A percentile compares a stretch with the other conserved stretches of the same genome.
These are phyloP conservation scores for Boletus barrowsii DNA, from an alignment of 768 basidiomycete species.

Conservation along the genomic window DNA sequence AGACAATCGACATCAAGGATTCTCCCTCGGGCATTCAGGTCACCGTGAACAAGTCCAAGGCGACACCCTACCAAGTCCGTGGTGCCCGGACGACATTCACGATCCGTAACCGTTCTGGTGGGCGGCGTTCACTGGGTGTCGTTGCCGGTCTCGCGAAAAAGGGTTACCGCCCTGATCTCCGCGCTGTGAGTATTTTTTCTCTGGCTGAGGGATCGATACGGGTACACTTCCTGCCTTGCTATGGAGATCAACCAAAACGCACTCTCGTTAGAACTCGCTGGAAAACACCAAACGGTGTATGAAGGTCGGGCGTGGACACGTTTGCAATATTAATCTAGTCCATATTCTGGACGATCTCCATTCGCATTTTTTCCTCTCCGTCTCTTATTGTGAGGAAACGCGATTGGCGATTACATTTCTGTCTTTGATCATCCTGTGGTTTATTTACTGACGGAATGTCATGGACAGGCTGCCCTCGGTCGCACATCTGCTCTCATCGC, in stretches of 20 bases:
- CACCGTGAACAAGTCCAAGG: slow-evolving; percentile 62
- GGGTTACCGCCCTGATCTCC: slow-evolving; percentile 77
- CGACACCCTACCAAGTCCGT: slow-evolving; percentile 49
- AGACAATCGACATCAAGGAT: slow-evolving; percentile 68
- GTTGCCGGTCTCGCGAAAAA: slow-evolving; percentile 57
- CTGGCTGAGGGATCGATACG: too few relatives aligned
- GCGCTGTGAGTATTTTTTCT: slow-evolving; percentile 54
- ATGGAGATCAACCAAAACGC: slow-evolving; percentile 38
- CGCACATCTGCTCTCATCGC: slow-evolving; percentile 71
- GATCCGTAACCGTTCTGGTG: slow-evolving; percentile 67
- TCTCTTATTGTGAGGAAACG: slow-evolving; percentile 31
- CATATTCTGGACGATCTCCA: slow-evolving; percentile 20
- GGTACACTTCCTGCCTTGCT: too few relatives aligned
- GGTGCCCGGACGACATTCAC: slow-evolving; percentile 45
- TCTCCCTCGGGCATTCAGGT: slow-evolving; percentile 56
- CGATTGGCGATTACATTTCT: slow-evolving; percentile 24
- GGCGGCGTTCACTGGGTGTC: slow-evolving; percentile 67
- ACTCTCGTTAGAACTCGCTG: slow-evolving; percentile 94
- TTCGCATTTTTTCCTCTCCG: slow-evolving; percentile 27
- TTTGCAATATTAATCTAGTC: slow-evolving; percentile 66
- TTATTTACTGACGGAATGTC: slow-evolving; percentile 33
- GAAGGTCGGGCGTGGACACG: slow-evolving; percentile 93
- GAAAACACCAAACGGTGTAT: slow-evolving; percentile 57
- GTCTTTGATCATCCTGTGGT: slow-evolving; percentile 40
- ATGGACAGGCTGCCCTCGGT: slow-evolving; percentile 63